phyloP scores from a whole-genome alignment of 306 rosid genomes.

The Lithocarpus polystachyus region DNA sequence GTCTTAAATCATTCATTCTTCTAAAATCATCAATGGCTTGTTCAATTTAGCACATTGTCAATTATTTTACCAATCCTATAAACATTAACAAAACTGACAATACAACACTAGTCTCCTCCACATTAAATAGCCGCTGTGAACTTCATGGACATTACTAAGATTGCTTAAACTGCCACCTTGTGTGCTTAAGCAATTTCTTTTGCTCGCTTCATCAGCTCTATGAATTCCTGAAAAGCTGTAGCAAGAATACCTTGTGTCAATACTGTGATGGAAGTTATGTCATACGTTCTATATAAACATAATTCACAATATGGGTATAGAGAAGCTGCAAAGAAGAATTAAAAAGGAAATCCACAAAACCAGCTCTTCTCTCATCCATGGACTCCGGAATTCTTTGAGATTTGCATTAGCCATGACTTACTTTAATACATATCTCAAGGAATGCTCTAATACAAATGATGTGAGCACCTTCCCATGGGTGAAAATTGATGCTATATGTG shows the following conservation, averaged over 20 bases:
- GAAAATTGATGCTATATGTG: neutral
- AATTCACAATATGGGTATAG: neutral
- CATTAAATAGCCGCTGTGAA: neutral
- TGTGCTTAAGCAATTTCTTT: slow-evolving; percentile 19
- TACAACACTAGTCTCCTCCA: neutral
- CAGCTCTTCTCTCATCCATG: too few relatives aligned
- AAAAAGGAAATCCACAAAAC: neutral
- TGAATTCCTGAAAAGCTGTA: slow-evolving; percentile 77
- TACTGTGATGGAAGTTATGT: neutral
- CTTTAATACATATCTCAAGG: too few relatives aligned
- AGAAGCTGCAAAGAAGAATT: neutral
- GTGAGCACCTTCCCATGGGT: too few relatives aligned
- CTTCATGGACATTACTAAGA: neutral
- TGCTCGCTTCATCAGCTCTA: slow-evolving; percentile 63
- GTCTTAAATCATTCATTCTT: neutral
- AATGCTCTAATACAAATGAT: too few relatives aligned
- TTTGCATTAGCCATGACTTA: too few relatives aligned
- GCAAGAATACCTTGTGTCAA: slow-evolving; percentile 19
- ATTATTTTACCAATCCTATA: neutral
- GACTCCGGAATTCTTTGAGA: neutral
- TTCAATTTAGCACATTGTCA: neutral
- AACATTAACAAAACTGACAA: neutral
- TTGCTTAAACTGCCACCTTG: neutral
- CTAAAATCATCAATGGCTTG: neutral
- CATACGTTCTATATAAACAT: too few relatives aligned